Evolutionary conservation across 495 filamentous ascomycete genomes (phyloP), one percentile per base, ranked within the genome.

Genomic region (Penicillium canariense): DNA sequence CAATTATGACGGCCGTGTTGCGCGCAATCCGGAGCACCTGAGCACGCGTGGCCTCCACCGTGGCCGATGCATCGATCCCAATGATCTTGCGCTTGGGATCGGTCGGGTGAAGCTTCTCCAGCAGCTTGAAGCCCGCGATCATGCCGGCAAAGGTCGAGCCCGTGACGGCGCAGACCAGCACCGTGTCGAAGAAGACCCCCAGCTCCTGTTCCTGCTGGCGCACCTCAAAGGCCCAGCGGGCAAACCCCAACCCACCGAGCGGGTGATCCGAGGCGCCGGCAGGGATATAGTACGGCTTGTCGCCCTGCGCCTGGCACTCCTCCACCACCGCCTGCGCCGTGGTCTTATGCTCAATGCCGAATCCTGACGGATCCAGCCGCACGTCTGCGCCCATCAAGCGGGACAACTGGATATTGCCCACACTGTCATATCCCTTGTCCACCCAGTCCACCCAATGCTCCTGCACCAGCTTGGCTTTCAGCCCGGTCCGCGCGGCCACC

Each of bases 231-330:
- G 83, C 83, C 80, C 82, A 87, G 4, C 82, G 61, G 34, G 83
- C 83, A 59, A 86, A 87, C 1, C 85, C 85, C 18, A 87, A 49
- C 0, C 84, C 84, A 1, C 85, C 84, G 0, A 86, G 65, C n/a
- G 82, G 81, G 55, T 88, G 84, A 60, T 85, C 82, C 8, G 81
- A 84, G 1, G 82, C 83, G 1, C 84, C 84, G 0, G 83, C 82
- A 1, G 85, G 84, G 40, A 87, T 85, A 59, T 81, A 85, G 49
- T 87, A 88, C 5, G 83, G 81, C 57, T 73, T 80, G 17, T 72
- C 74, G 0, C 84, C 85, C 0, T 54, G 40, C 0, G 52, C 65
- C 5, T 54, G 58, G 14, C 80, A 71, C 59, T 81, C 76, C n/a
- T 75, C 56, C 45, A 74, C 66, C 0, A 85, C 70, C 1, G 61